Base-by-base conservation (phyloP, 768 basidiomycete genomes). In the Boletus rubropictus region DNA sequence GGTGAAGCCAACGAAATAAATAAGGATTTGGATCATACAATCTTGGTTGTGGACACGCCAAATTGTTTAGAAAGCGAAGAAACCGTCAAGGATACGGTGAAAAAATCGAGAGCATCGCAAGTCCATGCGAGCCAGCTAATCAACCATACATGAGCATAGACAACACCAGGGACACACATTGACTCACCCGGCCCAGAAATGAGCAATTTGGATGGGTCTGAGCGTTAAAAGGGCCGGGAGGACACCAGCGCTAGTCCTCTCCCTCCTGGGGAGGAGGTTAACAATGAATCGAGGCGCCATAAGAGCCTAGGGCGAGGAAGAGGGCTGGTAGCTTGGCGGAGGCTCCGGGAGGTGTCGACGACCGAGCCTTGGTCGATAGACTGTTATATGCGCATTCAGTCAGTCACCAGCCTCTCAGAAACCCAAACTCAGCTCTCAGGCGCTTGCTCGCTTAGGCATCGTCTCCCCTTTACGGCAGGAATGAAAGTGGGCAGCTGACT, bases 61-160 rank as follows among this genome's bases (percentile, higher is more conserved):
- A 86, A 86, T 55, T 84, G 77, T 0, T 38, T 48, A 25, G 68
- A 54, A 4, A 87, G 70, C 34, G 61, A 56, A 5, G 66, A 56
- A 17, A 85, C 70, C 37, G 74, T 79, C 52, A 85, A 73, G 11
- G 82, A 80, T 5, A 85, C 90, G 10, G 79, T 76, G 70, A 92
- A 93, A 67, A 88, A 92, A 62, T 92, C 91, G 61, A 89, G 79
- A 0, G 89, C 87, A 59, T 91, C 89, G 65, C 80, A 83, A 3
- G 83, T 86, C 90, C 90, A 93, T 0, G 88, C 87, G 11, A 92
- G 70, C 84, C 84, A 90, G 33, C 82, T 85, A 53, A 17, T 31
- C 1, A n/a, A 7, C 7, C 3, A 15, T 3, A 4, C 4, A 15
- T 55, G 22, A 51, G 36, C 20, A 39, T 36, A 22, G 7, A 7